These are phyloP conservation scores for Pythium monospermum DNA, from an alignment of 352 stramenopile genomes.

Conservation along the genomic window DNA sequence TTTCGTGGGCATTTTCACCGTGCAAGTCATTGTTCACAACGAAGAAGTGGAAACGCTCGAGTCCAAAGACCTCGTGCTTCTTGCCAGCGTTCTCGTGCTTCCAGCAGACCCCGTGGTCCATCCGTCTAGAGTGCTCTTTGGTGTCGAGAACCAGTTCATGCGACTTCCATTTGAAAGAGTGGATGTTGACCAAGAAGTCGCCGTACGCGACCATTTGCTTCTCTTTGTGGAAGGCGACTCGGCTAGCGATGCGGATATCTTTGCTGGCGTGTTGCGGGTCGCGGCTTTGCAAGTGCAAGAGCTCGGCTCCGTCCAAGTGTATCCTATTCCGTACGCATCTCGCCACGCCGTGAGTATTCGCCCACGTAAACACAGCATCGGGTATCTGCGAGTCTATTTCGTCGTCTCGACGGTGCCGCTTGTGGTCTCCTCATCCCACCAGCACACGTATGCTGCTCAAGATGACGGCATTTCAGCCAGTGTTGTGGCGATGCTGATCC, in stretches of 20 bases:
- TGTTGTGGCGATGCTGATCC: slow-evolving; percentile 23
- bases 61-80: background rate
- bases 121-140: slow-evolving; percentile 1
- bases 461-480: slow-evolving; percentile 31
- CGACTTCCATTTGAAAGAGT: slow-evolving; percentile 10
- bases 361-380: slow-evolving; percentile 27
- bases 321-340: slow-evolving; percentile 31
- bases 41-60: slow-evolving; percentile 5
- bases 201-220: slow-evolving; percentile 11
- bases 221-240: slow-evolving; percentile 29
- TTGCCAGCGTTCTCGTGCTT: slow-evolving; percentile 14
- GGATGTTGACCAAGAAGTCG: slow-evolving; percentile 13
- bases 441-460: slow-evolving; percentile 21
- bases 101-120: slow-evolving; percentile 12
- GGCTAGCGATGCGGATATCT: slow-evolving; percentile 16
- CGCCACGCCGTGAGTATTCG: slow-evolving; percentile 30
- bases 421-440: slow-evolving; percentile 17
- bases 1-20: slow-evolving; percentile 13
- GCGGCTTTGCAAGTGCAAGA: slow-evolving; percentile 9
- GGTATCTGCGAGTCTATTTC: slow-evolving; percentile 36
- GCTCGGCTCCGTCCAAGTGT: slow-evolving; percentile 23
- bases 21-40: slow-evolving; percentile 4
- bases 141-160: background rate
- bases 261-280: slow-evolving; percentile 23
- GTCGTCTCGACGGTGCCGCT: slow-evolving; percentile 37